phyloP scores from a whole-genome alignment of 2,329 filamentous ascomycete species.

The Stachybotrys echinatus region DNA sequence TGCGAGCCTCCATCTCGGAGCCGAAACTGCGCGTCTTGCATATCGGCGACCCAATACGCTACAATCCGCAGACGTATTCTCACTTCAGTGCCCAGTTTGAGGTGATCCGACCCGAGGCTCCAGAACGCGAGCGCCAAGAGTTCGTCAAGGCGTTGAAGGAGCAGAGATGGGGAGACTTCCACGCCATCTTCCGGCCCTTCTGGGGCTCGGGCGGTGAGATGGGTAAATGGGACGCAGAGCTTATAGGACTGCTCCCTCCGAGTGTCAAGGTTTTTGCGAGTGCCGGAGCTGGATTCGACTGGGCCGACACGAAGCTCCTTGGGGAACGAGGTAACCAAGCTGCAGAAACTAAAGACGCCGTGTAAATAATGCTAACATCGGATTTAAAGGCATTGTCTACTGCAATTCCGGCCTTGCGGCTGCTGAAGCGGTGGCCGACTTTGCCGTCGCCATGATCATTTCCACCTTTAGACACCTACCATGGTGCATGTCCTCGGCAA shows the following conservation, averaged over 20 bases:
- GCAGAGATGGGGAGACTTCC: constrained; percentile 49
- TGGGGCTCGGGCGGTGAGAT: constrained; percentile 62
- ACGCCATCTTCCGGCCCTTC: constrained; percentile 53
- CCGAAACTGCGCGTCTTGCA: constrained; percentile 58
- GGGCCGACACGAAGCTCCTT: constrained; percentile 57
- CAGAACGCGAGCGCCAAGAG: constrained; percentile 44
- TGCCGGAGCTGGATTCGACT: constrained; percentile 62
- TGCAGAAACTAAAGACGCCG: neutral
- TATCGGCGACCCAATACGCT: constrained; percentile 61
- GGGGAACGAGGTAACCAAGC: constrained; percentile 48
- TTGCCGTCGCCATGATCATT: constrained; percentile 64
- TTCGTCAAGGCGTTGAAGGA: constrained; percentile 46
- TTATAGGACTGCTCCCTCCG: constrained; percentile 49
- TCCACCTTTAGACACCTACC: constrained; percentile 63
- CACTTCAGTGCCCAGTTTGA: constrained; percentile 38
- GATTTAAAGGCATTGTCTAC: constrained; percentile 53
- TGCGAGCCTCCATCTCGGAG: constrained; percentile 13
- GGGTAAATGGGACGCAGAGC: constrained; percentile 57
- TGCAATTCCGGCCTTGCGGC: constrained; percentile 68
- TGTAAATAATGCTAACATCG: neutral
- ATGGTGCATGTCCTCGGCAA: constrained; percentile 56
- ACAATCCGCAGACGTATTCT: constrained; percentile 41
- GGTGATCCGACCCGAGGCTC: constrained; percentile 42
- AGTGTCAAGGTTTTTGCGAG: constrained; percentile 58
- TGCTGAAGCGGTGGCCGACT: constrained; percentile 68